Conservation (phyloP, 1,284 basidiomycete species). For the Cryptococcus amylolentus region DNA sequence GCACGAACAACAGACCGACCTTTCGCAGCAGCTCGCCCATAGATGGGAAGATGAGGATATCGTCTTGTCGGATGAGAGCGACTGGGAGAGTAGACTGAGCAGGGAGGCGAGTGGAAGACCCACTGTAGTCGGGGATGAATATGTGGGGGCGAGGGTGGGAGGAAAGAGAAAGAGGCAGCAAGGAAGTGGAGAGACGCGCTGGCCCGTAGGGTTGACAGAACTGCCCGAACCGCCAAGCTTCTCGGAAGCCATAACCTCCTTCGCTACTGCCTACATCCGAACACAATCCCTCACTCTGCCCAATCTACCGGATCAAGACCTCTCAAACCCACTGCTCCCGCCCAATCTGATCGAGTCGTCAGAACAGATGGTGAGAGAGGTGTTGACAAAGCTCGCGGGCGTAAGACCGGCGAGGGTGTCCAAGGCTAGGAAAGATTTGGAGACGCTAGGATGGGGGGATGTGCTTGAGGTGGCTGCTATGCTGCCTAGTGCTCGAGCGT, state of each 20-base stretch:
- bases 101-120: neutral
- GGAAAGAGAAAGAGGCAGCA: neutral
- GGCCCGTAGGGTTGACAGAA: conserved; percentile 4
- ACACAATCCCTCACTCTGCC: conserved; percentile 5
- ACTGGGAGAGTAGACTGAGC: neutral
- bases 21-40: neutral
- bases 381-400: conserved; percentile 7
- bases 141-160: neutral
- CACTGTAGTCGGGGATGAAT: conserved; percentile 8
- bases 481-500: conserved; percentile 1
- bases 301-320: neutral
- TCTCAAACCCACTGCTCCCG: conserved; percentile 1
- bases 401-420: conserved; percentile 8
- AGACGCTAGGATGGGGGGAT: conserved; percentile 11
- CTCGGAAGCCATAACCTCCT: conserved; percentile 15
- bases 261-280: conserved; percentile 22
- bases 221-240: conserved; percentile 1
- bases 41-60: neutral
- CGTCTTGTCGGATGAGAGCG: neutral
- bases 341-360: conserved; percentile 6
- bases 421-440: conserved; percentile 10
- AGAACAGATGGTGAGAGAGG: conserved; percentile 3
- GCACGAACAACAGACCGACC: neutral
- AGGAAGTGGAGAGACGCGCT: conserved; percentile 1
- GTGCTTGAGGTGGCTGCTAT: conserved; percentile 10